These are phyloP conservation scores for Ramularia endophylla DNA, from an alignment of 2,329 filamentous ascomycete species.

Conservation along the genomic window DNA sequence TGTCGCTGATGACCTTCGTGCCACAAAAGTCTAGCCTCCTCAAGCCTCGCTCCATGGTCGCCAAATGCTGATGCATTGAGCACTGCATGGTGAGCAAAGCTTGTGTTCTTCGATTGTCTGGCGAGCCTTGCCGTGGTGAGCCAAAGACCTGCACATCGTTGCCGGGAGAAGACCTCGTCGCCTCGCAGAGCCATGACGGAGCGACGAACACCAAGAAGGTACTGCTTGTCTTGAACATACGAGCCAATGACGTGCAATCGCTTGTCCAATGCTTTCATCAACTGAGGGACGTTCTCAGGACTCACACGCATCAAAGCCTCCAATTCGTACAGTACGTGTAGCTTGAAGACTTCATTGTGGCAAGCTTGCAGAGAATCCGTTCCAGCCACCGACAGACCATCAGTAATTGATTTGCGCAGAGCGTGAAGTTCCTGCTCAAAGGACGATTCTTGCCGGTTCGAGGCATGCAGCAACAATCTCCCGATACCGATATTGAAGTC, in stretches of 20 bases:
- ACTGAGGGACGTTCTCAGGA: slow-evolving; percentile 3
- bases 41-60: slow-evolving; percentile 83
- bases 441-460: slow-evolving; percentile 43
- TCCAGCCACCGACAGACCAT: slow-evolving; percentile 66
- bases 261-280: slow-evolving; percentile 35
- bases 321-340: slow-evolving; percentile 83
- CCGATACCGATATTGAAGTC: slow-evolving; percentile 84
- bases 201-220: slow-evolving; percentile 76
- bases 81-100: slow-evolving; percentile 90
- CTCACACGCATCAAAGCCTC: slow-evolving; percentile 60
- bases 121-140: slow-evolving; percentile 78
- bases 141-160: slow-evolving; percentile 79
- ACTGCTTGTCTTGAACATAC: slow-evolving; percentile 89
- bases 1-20: slow-evolving; percentile 89
- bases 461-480: slow-evolving; percentile 54
- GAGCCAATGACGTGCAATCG: slow-evolving; percentile 87
- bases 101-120: slow-evolving; percentile 73
- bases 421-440: slow-evolving; percentile 56
- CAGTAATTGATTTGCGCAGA: slow-evolving; percentile 65
- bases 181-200: slow-evolving; percentile 60
- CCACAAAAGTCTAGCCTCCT: slow-evolving; percentile 90
- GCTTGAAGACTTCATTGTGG: slow-evolving; percentile 76
- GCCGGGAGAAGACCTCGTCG: slow-evolving; percentile 50
- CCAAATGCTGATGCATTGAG: slow-evolving; percentile 79
- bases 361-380: slow-evolving; percentile 78